Evolutionary conservation across 371 early-diverging fungal species (phyloP).

Genomic region (Mucor ambiguus): DNA sequence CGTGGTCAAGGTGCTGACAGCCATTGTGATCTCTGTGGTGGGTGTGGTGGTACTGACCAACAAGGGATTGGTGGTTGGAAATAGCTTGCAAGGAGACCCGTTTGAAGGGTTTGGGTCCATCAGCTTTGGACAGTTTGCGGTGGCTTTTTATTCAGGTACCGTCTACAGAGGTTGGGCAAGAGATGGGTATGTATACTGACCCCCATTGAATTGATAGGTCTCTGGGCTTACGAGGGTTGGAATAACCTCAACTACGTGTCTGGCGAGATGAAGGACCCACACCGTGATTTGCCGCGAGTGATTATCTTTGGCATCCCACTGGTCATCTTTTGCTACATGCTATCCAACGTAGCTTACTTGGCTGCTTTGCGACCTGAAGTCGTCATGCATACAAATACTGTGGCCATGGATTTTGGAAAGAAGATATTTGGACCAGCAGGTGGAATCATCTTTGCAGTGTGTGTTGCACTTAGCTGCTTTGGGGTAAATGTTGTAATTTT

Average conservation of each 20-base stretch:
- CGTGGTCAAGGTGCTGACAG: constrained; percentile 75
- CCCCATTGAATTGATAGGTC: constrained; percentile 39
- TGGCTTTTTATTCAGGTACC: constrained; percentile 75
- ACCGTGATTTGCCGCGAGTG: constrained; percentile 74
- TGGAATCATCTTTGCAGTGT: constrained; percentile 71
- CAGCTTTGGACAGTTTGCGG: constrained; percentile 69
- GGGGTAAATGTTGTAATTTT: constrained; percentile 46
- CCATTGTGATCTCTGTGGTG: constrained; percentile 74
- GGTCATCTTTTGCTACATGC: constrained; percentile 77
- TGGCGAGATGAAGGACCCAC: constrained; percentile 89
- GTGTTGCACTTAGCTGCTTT: constrained; percentile 77
- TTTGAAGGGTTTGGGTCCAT: constrained; percentile 64
- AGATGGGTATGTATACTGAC: too few relatives aligned
- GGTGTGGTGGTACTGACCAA: constrained; percentile 72
- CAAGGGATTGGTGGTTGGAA: constrained; percentile 56
- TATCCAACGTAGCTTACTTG: constrained; percentile 88
- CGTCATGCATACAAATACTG: constrained; percentile 68
- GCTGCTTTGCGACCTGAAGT: constrained; percentile 76
- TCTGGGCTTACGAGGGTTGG: constrained; percentile 96
- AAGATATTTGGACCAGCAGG: constrained; percentile 73
- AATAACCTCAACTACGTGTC: constrained; percentile 88
- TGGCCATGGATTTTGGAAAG: constrained; percentile 78
- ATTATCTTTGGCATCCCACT: constrained; percentile 71
- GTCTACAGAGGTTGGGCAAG: too few relatives aligned
- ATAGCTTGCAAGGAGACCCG: constrained; percentile 61